phyloP scores from a whole-genome alignment of 2,329 filamentous ascomycete species.

The Exophiala dermatitidis region DNA sequence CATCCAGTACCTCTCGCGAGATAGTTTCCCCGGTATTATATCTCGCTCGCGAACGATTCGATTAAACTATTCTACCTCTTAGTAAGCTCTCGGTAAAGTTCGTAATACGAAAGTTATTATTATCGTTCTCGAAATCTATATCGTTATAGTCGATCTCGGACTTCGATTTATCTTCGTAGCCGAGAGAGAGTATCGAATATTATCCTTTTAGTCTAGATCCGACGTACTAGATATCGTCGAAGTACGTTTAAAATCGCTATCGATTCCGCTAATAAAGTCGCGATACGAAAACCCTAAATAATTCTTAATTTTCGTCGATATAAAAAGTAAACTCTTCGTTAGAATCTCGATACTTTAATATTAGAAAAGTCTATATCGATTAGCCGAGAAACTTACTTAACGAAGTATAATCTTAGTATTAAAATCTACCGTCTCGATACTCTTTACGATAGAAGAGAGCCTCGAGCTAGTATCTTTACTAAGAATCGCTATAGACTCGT shows the following conservation, averaged over 20 bases:
- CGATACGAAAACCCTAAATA: background rate
- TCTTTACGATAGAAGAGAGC: background rate
- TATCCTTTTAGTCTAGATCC: background rate
- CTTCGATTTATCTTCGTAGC: background rate
- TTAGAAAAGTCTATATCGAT: background rate
- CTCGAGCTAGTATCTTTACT: background rate
- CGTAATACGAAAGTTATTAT: background rate
- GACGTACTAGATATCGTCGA: background rate
- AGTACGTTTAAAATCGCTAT: background rate
- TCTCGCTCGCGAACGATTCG: no score
- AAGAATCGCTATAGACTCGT: constrained; percentile 6
- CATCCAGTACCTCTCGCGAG: no score
- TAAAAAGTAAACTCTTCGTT: constrained; percentile 5
- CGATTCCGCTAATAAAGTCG: constrained; percentile 4
- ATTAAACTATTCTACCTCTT: no score
- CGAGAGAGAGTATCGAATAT: background rate
- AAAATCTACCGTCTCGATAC: background rate
- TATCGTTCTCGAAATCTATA: background rate
- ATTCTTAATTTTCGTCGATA: background rate
- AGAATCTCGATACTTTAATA: constrained; percentile 8
- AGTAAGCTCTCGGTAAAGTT: no score
- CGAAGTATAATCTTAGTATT: background rate
- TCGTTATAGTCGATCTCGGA: background rate
- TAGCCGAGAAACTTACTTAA: background rate
- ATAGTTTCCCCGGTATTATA: no score